Conservation (phyloP, 805 yeast species). For the Lipomyces spencermartinsiae region DNA sequence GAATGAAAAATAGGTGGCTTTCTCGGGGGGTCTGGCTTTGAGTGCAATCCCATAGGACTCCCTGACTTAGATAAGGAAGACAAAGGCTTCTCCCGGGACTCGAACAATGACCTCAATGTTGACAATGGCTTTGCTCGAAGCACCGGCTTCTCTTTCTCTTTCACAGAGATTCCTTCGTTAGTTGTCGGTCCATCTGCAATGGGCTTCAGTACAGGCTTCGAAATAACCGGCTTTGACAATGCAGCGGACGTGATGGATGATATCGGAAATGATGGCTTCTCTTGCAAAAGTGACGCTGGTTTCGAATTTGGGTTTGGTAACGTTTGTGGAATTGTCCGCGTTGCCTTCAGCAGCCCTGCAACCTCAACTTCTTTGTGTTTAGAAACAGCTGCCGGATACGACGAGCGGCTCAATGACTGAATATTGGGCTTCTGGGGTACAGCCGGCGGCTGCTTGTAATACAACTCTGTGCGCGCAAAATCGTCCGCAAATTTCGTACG, state of each 20-base stretch:
- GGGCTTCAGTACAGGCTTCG: background rate
- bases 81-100: background rate
- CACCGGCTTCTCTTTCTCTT: background rate
- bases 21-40: background rate
- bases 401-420: background rate
- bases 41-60: background rate
- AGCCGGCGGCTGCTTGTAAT: background rate
- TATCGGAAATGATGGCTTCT: background rate
- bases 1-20: conserved; percentile 8
- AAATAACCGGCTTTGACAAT: background rate
- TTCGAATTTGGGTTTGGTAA: conserved; percentile 1
- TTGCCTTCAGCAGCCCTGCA: background rate
- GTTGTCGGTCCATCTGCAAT: background rate
- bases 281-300: background rate
- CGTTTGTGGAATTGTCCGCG: background rate
- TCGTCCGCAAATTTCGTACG: conserved; percentile 9
- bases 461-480: background rate
- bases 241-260: background rate
- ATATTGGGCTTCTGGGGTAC: conserved; percentile 8
- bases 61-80: background rate
- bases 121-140: background rate
- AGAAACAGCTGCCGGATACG: background rate
- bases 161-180: background rate
- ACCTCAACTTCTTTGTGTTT: background rate
- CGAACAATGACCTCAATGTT: background rate